Percentiles rank a stretch among this genome's conserved stretches.
Evolutionary conservation across 2,329 filamentous ascomycete species (phyloP).

Genomic region (Penicillium sp.): DNA sequence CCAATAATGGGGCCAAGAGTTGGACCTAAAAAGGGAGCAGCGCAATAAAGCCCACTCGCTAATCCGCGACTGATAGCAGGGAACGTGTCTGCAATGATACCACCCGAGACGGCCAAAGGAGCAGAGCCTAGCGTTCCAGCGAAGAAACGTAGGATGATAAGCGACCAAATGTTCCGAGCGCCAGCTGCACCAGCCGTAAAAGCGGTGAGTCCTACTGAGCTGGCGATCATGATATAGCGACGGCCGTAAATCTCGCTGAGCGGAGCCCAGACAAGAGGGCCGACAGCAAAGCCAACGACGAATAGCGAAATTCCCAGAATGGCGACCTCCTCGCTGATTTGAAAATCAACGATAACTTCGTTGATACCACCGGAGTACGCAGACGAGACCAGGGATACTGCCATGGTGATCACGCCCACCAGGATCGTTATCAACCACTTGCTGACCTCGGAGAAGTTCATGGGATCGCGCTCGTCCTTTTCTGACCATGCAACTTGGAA

Average conservation of each 20-base stretch:
- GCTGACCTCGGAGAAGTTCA: slow-evolving; percentile 6
- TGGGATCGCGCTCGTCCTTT: slow-evolving; percentile 10
- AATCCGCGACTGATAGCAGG: slow-evolving; percentile 50
- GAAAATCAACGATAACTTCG: slow-evolving; percentile 30
- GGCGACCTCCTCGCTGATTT: slow-evolving; percentile 29
- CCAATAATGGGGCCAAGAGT: slow-evolving; percentile 63
- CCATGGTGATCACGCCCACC: slow-evolving; percentile 32
- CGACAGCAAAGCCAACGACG: slow-evolving; percentile 43
- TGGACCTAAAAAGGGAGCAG: slow-evolving; percentile 65
- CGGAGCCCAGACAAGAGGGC: slow-evolving; percentile 40
- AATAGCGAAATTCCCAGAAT: slow-evolving; percentile 42
- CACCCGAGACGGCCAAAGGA: slow-evolving; percentile 60
- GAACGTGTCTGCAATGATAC: slow-evolving; percentile 60
- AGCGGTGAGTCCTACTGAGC: slow-evolving; percentile 44
- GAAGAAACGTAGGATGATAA: slow-evolving; percentile 65
- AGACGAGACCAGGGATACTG: slow-evolving; percentile 38
- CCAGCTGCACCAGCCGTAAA: slow-evolving; percentile 62
- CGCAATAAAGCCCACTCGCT: slow-evolving; percentile 63
- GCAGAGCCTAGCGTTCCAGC: slow-evolving; percentile 59
- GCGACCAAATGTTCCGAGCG: slow-evolving; percentile 55
- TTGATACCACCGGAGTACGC: slow-evolving; percentile 34
- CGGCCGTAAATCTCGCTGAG: slow-evolving; percentile 37
- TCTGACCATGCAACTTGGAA: slow-evolving; percentile 9
- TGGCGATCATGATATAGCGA: slow-evolving; percentile 18
- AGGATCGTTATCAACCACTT: slow-evolving; percentile 37